phyloP scores from a whole-genome alignment of 202 grass and related monocot species.

The Elaeis oleifera region DNA sequence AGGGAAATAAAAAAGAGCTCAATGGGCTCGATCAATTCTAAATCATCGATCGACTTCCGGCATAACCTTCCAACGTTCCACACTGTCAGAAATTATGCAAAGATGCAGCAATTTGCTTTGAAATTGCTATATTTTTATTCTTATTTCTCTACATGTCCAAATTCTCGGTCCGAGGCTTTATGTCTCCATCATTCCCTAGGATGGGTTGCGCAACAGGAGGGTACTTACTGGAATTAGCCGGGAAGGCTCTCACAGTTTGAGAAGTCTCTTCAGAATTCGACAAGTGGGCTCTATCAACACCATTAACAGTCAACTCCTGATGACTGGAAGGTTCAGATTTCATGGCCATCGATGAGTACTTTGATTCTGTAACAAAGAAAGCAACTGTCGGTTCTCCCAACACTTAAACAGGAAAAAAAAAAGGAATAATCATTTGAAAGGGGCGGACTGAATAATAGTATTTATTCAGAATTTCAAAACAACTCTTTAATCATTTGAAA shows the following conservation, averaged over 20 bases:
- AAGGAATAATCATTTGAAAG: too few relatives aligned
- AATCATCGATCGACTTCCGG: conserved; percentile 25
- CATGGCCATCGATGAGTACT: conserved; percentile 30
- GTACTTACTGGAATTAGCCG: conserved; percentile 40
- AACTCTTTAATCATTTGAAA: too few relatives aligned
- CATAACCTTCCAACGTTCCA: conserved; percentile 25
- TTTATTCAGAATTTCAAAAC: too few relatives aligned
- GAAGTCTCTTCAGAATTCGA: conserved; percentile 29
- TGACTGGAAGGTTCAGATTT: conserved; percentile 35
- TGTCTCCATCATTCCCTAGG: conserved; percentile 37
- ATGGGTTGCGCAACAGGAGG: conserved; percentile 26
- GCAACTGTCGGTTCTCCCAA: neutral
- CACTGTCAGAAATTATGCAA: conserved; percentile 19
- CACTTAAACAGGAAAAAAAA: too few relatives aligned
- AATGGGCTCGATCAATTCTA: conserved; percentile 16
- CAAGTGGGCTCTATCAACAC: conserved; percentile 28
- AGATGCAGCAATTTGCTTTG: conserved; percentile 28
- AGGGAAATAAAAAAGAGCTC: conserved; percentile 18
- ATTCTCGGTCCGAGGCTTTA: conserved; percentile 36
- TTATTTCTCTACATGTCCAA: conserved; percentile 19
- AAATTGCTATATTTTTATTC: conserved; percentile 22
- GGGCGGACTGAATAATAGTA: too few relatives aligned
- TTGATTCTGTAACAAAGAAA: conserved; percentile 36
- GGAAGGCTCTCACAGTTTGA: conserved; percentile 33
- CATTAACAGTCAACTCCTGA: conserved; percentile 32